Percentiles rank a stretch among this genome's conserved stretches.
Conservation (phyloP, 306 rosid species). For the Adenanthera pavonina region DNA sequence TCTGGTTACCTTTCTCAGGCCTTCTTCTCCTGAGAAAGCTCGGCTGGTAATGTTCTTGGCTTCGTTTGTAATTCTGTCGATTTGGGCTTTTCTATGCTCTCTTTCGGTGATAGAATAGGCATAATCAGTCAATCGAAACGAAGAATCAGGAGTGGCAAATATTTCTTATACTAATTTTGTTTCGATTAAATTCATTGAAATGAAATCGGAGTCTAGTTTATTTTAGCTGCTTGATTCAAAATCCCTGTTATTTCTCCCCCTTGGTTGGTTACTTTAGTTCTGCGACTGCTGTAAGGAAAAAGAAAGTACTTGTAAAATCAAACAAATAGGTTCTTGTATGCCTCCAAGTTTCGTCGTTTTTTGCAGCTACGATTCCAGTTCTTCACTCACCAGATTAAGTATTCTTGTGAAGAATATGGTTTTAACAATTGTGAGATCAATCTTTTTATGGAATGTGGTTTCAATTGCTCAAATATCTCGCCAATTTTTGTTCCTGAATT, state of each 20-base stretch:
- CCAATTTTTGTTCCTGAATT: conserved; percentile 24
- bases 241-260: neutral
- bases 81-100: neutral
- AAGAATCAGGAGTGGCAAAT: neutral
- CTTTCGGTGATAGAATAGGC: neutral
- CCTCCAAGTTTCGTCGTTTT: neutral
- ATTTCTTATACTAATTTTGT: neutral
- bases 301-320: neutral
- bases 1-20: conserved; percentile 47
- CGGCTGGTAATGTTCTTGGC: conserved; percentile 50
- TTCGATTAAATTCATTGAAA: neutral
- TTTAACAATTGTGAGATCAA: neutral
- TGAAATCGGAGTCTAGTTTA: neutral
- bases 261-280: neutral
- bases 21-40: conserved; percentile 57
- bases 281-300: neutral
- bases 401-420: neutral
- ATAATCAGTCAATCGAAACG: neutral
- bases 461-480: neutral
- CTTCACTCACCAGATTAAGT: neutral
- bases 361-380: neutral
- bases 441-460: conserved; percentile 7
- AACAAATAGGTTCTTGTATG: neutral
- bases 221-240: neutral
- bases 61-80: neutral